Evolutionary conservation across 768 basidiomycete genomes (phyloP).

Genomic region (Clavaria fumosa): DNA sequence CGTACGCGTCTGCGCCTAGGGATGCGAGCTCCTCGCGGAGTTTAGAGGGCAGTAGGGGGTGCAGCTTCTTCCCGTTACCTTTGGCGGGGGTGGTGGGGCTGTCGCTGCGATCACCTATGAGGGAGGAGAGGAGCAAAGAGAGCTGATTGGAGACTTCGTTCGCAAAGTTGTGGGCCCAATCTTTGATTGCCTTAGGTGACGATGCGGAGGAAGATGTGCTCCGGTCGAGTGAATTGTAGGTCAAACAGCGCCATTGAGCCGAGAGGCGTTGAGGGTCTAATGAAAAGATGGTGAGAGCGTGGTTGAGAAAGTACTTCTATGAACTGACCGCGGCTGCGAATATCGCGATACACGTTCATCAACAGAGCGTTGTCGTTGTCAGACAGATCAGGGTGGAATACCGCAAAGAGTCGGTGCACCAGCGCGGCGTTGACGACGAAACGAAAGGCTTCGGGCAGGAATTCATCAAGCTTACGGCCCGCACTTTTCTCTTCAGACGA

Average conservation of each 20-base stretch:
- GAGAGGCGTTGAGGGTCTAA: constrained; percentile 2
- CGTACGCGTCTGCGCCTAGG: background rate
- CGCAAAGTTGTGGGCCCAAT: background rate
- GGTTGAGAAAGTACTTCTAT: background rate
- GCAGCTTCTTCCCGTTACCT: too few relatives aligned
- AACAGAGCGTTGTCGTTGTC: background rate
- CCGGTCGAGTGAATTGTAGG: constrained; percentile 1
- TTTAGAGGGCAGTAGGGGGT: too few relatives aligned
- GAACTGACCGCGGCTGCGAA: constrained; percentile 1
- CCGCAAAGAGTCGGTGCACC: background rate
- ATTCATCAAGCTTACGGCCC: background rate
- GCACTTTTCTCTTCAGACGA: too few relatives aligned
- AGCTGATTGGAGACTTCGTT: background rate
- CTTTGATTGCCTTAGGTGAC: too few relatives aligned
- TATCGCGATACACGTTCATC: background rate
- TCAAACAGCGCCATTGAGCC: constrained; percentile 5
- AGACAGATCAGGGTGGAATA: constrained; percentile 1
- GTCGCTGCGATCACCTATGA: background rate
- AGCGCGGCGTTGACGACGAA: constrained; percentile 1
- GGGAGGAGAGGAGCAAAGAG: background rate
- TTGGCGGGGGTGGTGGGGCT: too few relatives aligned
- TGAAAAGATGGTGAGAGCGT: background rate
- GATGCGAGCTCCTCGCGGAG: background rate
- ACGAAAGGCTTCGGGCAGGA: constrained; percentile 3
- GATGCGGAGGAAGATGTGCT: background rate